Conservation (phyloP, 129 eudicot species). For the Centella asiatica region DNA sequence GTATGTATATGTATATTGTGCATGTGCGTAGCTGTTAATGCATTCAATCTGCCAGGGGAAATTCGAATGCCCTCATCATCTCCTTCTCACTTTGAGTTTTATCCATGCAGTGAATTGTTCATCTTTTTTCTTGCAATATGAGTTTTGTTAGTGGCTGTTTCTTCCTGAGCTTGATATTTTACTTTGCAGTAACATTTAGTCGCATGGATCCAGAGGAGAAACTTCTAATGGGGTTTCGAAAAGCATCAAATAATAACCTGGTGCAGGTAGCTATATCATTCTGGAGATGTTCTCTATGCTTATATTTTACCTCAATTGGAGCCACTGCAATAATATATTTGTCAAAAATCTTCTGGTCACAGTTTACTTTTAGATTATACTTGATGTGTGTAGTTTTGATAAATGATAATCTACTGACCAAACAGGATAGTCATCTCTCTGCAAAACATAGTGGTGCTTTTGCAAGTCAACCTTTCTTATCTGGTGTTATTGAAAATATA, state of each 20-base stretch:
- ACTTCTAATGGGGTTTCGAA: conserved; percentile 94
- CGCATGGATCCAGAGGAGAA: conserved; percentile 99
- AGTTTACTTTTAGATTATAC: background rate
- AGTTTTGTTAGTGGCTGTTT: background rate
- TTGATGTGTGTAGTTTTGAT: background rate
- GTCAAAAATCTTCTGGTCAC: background rate
- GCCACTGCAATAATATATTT: background rate
- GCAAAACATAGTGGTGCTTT: conserved; percentile 32
- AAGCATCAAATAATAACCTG: conserved; percentile 47
- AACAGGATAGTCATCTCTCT: conserved; percentile 44
- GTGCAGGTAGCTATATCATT: conserved; percentile 49
- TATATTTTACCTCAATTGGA: background rate
- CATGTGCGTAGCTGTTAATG: too few relatives aligned
- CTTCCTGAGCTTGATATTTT: conserved; percentile 2
- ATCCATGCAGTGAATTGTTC: background rate
- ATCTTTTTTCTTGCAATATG: background rate
- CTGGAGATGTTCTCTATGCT: background rate
- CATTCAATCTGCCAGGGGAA: too few relatives aligned
- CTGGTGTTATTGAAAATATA: conserved; percentile 35
- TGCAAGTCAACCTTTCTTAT: conserved; percentile 34
- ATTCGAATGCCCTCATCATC: background rate
- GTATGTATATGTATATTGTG: too few relatives aligned
- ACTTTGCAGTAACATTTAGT: conserved; percentile 73
- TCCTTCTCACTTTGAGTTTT: background rate
- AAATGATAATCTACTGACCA: conserved; percentile 9